Conservation (phyloP, 179 eudicot genomes). For the Patellifolia procumbens region DNA sequence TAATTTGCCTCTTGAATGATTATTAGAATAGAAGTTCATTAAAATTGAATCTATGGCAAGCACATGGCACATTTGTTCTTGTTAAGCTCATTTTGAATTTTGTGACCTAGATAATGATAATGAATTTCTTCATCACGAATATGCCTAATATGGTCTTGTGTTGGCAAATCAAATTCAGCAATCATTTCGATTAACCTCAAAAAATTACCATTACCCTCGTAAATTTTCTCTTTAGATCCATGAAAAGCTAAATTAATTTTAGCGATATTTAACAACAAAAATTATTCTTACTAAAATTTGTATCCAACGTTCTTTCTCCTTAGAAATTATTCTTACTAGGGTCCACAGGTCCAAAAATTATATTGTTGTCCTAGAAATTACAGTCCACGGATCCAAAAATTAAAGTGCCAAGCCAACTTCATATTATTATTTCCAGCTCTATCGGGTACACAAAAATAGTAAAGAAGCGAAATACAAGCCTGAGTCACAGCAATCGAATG, state of each 20-base stretch:
- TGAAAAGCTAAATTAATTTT: not conserved
- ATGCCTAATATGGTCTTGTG: not conserved
- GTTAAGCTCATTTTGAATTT: not conserved
- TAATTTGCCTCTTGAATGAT: constrained; percentile 29
- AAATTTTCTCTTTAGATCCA: not conserved
- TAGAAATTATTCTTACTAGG: no score
- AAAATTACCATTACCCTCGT: not conserved
- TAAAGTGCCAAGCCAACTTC: no score
- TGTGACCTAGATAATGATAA: not conserved
- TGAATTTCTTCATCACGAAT: not conserved
- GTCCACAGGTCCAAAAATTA: no score
- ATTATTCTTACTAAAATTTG: no score
- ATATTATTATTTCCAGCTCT: no score
- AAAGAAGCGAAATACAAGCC: not conserved
- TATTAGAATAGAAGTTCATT: no score
- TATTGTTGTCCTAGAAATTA: no score
- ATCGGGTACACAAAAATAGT: no score
- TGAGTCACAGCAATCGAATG: not conserved
- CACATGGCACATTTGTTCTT: no score
- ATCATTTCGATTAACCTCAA: not conserved
- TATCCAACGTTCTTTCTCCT: no score
- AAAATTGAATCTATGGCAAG: no score
- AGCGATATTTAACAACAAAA: not conserved
- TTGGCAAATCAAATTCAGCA: not conserved
- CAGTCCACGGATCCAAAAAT: no score